These are phyloP conservation scores for Backusella psychrophila DNA, from an alignment of 192 early-diverging fungal species.

Conservation along the genomic window DNA sequence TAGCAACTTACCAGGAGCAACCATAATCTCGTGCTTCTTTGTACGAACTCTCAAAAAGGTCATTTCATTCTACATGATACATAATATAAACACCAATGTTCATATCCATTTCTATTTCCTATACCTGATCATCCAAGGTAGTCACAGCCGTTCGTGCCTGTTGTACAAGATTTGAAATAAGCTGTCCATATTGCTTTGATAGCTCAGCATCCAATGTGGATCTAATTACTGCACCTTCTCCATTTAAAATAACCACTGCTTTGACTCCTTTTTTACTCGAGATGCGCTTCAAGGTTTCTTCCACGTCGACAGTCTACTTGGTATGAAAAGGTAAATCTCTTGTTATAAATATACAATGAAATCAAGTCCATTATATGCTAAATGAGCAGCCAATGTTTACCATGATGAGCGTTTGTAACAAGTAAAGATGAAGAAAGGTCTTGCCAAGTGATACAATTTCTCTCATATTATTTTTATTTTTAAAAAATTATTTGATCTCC, in stretches of 20 bases:
- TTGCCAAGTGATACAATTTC: background rate
- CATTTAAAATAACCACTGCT: conserved; percentile 88
- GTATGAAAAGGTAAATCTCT: background rate
- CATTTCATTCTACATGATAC: conserved; percentile 74
- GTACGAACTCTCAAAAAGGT: conserved; percentile 92
- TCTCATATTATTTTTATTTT: background rate
- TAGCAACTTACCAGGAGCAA: conserved; percentile 71
- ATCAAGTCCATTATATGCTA: background rate
- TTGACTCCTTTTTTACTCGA: conserved; percentile 89
- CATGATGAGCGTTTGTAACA: background rate
- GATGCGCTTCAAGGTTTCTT: conserved; percentile 92
- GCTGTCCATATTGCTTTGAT: conserved; percentile 78
- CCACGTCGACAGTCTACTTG: conserved; percentile 45
- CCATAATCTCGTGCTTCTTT: conserved; percentile 96
- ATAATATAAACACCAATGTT: background rate
- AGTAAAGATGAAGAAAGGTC: background rate
- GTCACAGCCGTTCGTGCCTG: conserved; percentile 73
- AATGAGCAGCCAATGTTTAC: background rate
- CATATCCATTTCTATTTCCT: background rate
- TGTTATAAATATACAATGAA: background rate
- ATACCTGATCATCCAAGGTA: conserved; percentile 83
- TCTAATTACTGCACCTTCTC: conserved; percentile 86
- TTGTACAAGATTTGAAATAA: conserved; percentile 80
- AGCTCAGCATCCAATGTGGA: conserved; percentile 82
- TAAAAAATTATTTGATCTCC: background rate